A percentile compares a stretch with the other conserved stretches of the same genome.
Conservation (phyloP, 768 basidiomycete species). For the Lyophyllum shimeji region DNA sequence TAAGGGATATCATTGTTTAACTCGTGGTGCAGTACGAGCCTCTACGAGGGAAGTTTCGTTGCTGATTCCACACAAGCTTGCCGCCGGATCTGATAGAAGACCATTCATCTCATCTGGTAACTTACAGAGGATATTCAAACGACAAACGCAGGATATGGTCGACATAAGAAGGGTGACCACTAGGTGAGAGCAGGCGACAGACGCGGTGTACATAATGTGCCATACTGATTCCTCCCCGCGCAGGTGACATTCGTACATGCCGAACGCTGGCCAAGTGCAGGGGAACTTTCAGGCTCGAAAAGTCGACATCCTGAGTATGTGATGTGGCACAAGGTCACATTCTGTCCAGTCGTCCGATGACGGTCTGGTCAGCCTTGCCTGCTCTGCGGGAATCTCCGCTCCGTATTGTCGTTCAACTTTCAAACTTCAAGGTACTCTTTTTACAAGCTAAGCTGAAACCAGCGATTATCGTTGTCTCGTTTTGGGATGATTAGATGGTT, state of each 20-base stretch:
- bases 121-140: too few species aligned
- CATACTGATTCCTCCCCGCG: not conserved
- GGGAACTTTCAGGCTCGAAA: not conserved
- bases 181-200: not conserved
- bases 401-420: too few species aligned
- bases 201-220: not conserved
- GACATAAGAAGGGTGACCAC: not conserved
- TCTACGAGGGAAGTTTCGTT: not conserved
- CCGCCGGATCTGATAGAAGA: conserved; percentile 17
- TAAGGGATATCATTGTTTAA: not conserved
- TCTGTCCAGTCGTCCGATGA: too few species aligned
- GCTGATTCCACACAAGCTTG: conserved; percentile 1
- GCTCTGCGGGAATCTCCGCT: too few species aligned
- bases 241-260: too few species aligned
- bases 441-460: too few species aligned
- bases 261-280: not conserved
- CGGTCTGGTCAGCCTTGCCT: too few species aligned
- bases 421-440: too few species aligned
- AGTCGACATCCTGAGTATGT: not conserved
- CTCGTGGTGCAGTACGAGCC: not conserved
- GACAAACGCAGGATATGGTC: not conserved
- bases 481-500: too few species aligned
- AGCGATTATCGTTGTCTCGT: too few species aligned
- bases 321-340: too few species aligned
- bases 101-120: not conserved